Conservation (phyloP, 257 asterid genomes). For the Plantago ovata region DNA sequence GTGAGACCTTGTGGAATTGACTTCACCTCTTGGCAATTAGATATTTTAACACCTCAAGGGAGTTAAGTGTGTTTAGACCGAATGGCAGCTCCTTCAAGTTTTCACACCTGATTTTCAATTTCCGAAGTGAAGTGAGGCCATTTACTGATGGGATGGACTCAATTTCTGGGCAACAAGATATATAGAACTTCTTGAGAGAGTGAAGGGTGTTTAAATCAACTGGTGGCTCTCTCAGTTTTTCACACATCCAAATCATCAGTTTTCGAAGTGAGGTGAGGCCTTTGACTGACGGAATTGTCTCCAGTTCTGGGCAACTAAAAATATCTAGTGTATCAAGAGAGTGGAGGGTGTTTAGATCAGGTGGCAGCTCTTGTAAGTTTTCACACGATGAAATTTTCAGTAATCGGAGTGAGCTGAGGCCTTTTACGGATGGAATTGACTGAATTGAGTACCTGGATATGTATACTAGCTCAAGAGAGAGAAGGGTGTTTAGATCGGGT, state of each 20-base stretch:
- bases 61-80: neutral
- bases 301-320: too few relatives aligned
- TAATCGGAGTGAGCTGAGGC: too few relatives aligned
- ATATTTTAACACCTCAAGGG: too few relatives aligned
- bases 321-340: neutral
- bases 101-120: neutral
- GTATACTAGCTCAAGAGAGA: rapidly evolving
- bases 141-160: neutral
- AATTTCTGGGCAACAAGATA: neutral
- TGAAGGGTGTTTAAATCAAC: neutral
- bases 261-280: too few relatives aligned
- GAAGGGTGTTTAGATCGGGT: too few relatives aligned
- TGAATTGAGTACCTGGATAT: neutral
- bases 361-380: too few relatives aligned
- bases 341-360: neutral
- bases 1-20: too few relatives aligned
- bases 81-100: slow-evolving; percentile 6
- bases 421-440: too few relatives aligned
- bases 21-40: too few relatives aligned
- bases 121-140: slow-evolving; percentile 4
- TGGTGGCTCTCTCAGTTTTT: slow-evolving; percentile 10
- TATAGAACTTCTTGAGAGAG: neutral
- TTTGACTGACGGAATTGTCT: too few relatives aligned
- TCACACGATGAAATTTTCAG: too few relatives aligned
- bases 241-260: neutral